Percentiles rank a stretch among this genome's conserved stretches.
phyloP scores from a whole-genome alignment of 257 asterid genomes.

The Agastache rugosa region DNA sequence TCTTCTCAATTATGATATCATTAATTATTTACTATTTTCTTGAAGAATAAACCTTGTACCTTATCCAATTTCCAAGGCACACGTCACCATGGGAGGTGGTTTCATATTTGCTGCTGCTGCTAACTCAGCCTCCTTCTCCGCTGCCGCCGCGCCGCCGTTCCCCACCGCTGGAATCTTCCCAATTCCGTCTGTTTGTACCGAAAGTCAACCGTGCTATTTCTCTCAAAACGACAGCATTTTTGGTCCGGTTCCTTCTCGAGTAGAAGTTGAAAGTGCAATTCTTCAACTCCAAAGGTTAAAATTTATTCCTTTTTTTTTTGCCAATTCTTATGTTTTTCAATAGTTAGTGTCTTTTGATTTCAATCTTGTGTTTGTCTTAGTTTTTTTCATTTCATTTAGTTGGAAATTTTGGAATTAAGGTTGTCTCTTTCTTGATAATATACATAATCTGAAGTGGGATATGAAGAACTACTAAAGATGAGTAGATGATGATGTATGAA shows the following conservation, averaged over 20 bases:
- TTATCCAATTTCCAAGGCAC: constrained; percentile 26
- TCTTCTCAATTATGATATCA: background rate
- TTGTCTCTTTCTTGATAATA: background rate
- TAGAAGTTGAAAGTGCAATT: constrained; percentile 65
- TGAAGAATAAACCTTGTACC: background rate
- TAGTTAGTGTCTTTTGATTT: background rate
- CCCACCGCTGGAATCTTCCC: constrained; percentile 22
- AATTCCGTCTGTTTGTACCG: constrained; percentile 27
- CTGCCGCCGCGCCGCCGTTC: constrained; percentile 40
- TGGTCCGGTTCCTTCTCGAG: constrained; percentile 59
- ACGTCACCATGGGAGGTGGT: constrained; percentile 57
- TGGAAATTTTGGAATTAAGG: background rate
- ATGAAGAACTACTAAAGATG: background rate
- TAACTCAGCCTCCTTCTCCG: constrained; percentile 42
- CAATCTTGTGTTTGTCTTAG: background rate
- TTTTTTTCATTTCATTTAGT: background rate
- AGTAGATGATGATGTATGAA: background rate
- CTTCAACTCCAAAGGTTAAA: constrained; percentile 57
- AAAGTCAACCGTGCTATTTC: constrained; percentile 29
- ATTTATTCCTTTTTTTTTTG: background rate
- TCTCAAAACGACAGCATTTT: constrained; percentile 29
- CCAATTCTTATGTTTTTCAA: background rate
- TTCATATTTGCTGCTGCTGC: constrained; percentile 38
- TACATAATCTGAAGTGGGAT: background rate
- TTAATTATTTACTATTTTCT: background rate